A percentile compares a stretch with the other conserved stretches of the same genome.
Conservation (phyloP, 176 grass and related monocot genomes). For the Juncus inflexus region DNA sequence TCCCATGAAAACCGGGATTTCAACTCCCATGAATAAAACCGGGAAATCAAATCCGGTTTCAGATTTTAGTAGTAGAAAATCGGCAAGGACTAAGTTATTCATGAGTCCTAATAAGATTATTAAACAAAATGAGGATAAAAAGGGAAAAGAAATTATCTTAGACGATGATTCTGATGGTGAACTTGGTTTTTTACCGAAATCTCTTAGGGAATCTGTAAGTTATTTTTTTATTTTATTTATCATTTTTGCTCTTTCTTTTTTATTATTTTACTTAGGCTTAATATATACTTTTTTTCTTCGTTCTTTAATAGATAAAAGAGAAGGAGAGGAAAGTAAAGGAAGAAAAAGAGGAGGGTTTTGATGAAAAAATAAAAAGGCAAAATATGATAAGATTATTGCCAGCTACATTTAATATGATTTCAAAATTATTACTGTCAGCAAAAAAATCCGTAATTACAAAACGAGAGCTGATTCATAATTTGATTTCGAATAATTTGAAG, state of each 20-base stretch:
- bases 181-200: slow-evolving; percentile 63
- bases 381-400: slow-evolving; percentile 62
- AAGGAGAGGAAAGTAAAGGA: slow-evolving; percentile 54
- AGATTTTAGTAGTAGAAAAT: slow-evolving; percentile 34
- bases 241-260: background rate
- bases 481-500: slow-evolving; percentile 54
- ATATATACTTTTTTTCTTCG: background rate
- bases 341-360: slow-evolving; percentile 43
- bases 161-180: slow-evolving; percentile 26
- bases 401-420: slow-evolving; percentile 49
- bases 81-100: slow-evolving; percentile 62
- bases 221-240: slow-evolving; percentile 1
- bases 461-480: slow-evolving; percentile 69
- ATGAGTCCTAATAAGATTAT: slow-evolving; percentile 51
- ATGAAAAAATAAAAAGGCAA: slow-evolving; percentile 50
- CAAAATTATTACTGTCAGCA: slow-evolving; percentile 57
- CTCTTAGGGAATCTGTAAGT: slow-evolving; percentile 68
- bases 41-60: background rate
- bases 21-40: slow-evolving; percentile 39
- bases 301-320: slow-evolving; percentile 50
- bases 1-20: slow-evolving; percentile 45
- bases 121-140: slow-evolving; percentile 26
- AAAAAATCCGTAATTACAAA: slow-evolving; percentile 68
- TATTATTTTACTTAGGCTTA: slow-evolving; percentile 1
- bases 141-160: slow-evolving; percentile 14